Evolutionary conservation across 2,329 filamentous ascomycete genomes (phyloP), one percentile per base, ranked within the genome.

Genomic region (Penicillium vulpinum): DNA sequence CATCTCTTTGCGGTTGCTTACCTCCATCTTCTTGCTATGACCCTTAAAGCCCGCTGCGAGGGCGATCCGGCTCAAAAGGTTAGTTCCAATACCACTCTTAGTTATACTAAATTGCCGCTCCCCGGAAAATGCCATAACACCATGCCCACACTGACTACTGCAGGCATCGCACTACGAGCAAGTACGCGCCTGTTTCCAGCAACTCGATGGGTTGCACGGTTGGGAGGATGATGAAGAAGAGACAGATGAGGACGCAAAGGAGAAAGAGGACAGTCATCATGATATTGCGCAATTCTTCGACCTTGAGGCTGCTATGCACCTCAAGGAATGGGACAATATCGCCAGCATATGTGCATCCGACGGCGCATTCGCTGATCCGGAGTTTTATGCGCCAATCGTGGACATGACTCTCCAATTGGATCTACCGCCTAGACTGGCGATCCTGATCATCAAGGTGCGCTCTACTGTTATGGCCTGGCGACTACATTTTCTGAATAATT

Each of bases 181-280:
- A 6, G 21, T 55, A 40, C 46, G 46, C 46, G 9, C 22, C 15
- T 35, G n/a, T 35, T 51, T 44, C 31, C 16, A 18, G n/a, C 10
- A n/a, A 11, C 28, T 55, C 5, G 8, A n/a, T 15, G n/a, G 21
- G 7, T n/a, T 55, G 9, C 18, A 18, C 7, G 52, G 52, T 4
- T 55, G 52, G 52, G 10, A 29, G n/a, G 52, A 55, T 16, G 52
- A 11, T n/a, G 28, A 43, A 18, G 52, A 55, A 5, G 11, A 26
- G 16, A 4, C 29, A 21, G 15, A 35, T n/a, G 11, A 28, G 2
- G 22, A 18, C 1, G 10, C 22, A 18, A 16, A 31, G 9, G 6
- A n/a, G 16, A 50, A 36, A 18, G 52, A 55, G 51, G 28, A 21
- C 31, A 22, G 16, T n/a, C 52, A 44, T 10, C 26, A 15, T 38